A percentile compares a stretch with the other conserved stretches of the same genome.
These are phyloP conservation scores for Trichosporon faecale DNA, from an alignment of 1,284 basidiomycete genomes.

Conservation along the genomic window DNA sequence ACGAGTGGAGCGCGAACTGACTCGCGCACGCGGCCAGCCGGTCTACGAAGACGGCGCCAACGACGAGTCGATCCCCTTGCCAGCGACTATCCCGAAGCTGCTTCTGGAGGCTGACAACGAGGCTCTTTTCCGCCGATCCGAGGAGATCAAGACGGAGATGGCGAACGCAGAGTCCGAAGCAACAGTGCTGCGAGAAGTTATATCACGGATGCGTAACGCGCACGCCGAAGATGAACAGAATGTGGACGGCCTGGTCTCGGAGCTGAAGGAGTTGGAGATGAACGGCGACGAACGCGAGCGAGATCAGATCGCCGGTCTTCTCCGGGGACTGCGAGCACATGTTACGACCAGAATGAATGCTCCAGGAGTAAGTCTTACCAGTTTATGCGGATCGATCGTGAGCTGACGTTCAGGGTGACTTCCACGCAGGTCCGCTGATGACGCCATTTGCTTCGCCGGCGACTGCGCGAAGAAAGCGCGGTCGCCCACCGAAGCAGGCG, in stretches of 20 bases:
- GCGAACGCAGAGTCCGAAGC: conserved; percentile 19
- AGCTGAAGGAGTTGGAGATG: conserved; percentile 29
- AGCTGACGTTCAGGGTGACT: conserved; percentile 14
- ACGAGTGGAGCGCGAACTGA: conserved; percentile 31
- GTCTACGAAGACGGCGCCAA: not conserved
- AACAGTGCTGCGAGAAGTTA: conserved; percentile 24
- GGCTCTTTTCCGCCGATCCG: conserved; percentile 6
- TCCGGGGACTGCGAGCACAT: conserved; percentile 29
- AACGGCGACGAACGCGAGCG: conserved; percentile 30
- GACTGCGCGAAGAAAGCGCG: conserved; percentile 35
- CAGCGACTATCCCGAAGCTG: conserved; percentile 13
- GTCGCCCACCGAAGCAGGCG: conserved; percentile 35
- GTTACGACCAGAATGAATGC: conserved; percentile 18
- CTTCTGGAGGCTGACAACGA: conserved; percentile 15
- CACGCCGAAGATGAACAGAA: conserved; percentile 32
- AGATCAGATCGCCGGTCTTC: conserved; percentile 26
- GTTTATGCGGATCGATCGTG: too few species aligned
- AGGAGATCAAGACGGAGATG: conserved; percentile 16
- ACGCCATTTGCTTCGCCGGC: conserved; percentile 37
- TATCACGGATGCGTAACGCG: conserved; percentile 28
- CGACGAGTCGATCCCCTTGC: not conserved
- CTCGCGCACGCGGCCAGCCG: conserved; percentile 16
- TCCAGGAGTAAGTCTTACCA: conserved; percentile 16
- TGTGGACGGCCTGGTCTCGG: conserved; percentile 29
- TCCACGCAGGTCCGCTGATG: not conserved